phyloP scores from a whole-genome alignment of 805 yeast genomes.

The Candida schatavii region DNA sequence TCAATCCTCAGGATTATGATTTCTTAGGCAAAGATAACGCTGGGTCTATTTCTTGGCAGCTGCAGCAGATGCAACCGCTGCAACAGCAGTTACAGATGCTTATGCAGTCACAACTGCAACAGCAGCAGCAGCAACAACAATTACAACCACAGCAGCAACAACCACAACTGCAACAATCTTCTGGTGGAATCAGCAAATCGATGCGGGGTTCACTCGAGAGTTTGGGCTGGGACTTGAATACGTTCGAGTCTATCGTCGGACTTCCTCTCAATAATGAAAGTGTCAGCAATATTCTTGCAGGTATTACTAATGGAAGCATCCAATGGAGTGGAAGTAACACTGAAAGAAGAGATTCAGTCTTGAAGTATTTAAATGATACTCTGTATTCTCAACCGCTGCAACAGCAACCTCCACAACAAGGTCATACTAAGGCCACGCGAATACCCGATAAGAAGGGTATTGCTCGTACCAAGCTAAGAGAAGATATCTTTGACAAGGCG shows the following conservation, averaged over 20 bases:
- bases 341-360: conserved; percentile 38
- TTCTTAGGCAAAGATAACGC: conserved; percentile 31
- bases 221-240: conserved; percentile 13
- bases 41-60: conserved; percentile 29
- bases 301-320: conserved; percentile 34
- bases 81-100: conserved; percentile 6
- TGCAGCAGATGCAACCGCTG: conserved; percentile 6
- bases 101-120: conserved; percentile 7
- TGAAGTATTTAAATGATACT: conserved; percentile 36
- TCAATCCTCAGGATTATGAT: conserved; percentile 30
- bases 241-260: conserved; percentile 26
- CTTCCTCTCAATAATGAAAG: conserved; percentile 25
- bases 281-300: conserved; percentile 31
- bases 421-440: conserved; percentile 6
- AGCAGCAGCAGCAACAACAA: conserved; percentile 12
- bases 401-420: conserved; percentile 8
- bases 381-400: conserved; percentile 11
- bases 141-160: too few species aligned
- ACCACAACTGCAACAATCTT: background rate
- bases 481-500: conserved; percentile 35
- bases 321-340: conserved; percentile 38
- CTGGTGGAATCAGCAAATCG: conserved; percentile 18
- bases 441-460: conserved; percentile 7
- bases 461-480: conserved; percentile 26
- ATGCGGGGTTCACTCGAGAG: conserved; percentile 27